These are phyloP conservation scores for Dactylis glomerata DNA, from an alignment of 176 grass and related monocot genomes.

Conservation along the genomic window DNA sequence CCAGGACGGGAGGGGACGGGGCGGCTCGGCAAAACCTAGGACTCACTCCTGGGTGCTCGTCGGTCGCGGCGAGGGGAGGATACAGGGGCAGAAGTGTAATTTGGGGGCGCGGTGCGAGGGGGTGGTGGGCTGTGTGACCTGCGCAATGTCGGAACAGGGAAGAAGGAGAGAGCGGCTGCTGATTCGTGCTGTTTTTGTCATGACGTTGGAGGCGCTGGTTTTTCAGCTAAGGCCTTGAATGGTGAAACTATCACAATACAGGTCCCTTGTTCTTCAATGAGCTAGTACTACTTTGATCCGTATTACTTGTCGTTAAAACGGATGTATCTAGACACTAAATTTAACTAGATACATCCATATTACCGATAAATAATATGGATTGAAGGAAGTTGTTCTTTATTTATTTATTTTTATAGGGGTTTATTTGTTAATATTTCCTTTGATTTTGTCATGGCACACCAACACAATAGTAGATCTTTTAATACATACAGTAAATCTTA, in stretches of 20 bases:
- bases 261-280: no score
- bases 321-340: no score
- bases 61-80: conserved; percentile 8
- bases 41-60: neutral
- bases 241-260: neutral
- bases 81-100: conserved; percentile 17
- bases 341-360: no score
- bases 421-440: neutral
- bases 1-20: neutral
- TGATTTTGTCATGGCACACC: neutral
- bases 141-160: conserved; percentile 8
- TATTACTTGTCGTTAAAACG: no score
- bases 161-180: neutral
- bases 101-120: conserved; percentile 10
- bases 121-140: neutral
- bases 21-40: conserved; percentile 22
- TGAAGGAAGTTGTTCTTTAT: neutral
- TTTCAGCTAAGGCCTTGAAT: neutral
- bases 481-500: neutral
- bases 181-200: conserved; percentile 15
- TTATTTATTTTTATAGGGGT: neutral
- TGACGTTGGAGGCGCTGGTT: neutral
- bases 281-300: no score
- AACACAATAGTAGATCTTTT: neutral
- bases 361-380: no score